These are phyloP conservation scores for Coniella lustricola DNA, from an alignment of 2,329 filamentous ascomycete genomes.

Conservation along the genomic window DNA sequence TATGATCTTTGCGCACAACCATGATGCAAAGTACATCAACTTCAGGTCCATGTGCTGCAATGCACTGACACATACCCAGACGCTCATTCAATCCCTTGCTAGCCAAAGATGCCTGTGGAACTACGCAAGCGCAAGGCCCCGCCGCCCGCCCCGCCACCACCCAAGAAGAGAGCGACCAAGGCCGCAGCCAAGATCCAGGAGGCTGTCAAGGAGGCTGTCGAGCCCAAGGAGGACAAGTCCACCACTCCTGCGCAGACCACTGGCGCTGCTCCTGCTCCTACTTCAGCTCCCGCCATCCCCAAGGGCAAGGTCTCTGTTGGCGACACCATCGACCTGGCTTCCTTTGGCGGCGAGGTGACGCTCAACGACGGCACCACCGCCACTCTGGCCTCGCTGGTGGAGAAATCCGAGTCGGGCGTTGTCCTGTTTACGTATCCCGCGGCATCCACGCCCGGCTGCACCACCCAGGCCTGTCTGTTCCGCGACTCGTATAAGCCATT, in stretches of 20 bases:
- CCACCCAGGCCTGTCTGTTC: slow-evolving; percentile 88
- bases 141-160: slow-evolving; percentile 36
- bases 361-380: slow-evolving; percentile 78
- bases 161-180: slow-evolving; percentile 38
- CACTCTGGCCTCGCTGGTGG: slow-evolving; percentile 71
- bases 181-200: slow-evolving; percentile 30
- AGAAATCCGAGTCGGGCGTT: slow-evolving; percentile 76
- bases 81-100: background rate
- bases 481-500: slow-evolving; percentile 75
- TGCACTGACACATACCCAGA: no score
- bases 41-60: no score
- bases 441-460: slow-evolving; percentile 91
- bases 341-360: slow-evolving; percentile 66
- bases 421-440: slow-evolving; percentile 94
- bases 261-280: slow-evolving; percentile 18
- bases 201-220: slow-evolving; percentile 18
- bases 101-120: slow-evolving; percentile 44
- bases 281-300: slow-evolving; percentile 28
- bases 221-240: no score
- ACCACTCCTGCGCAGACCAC: slow-evolving; percentile 7
- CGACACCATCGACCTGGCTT: slow-evolving; percentile 48
- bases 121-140: slow-evolving; percentile 57
- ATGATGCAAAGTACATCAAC: background rate
- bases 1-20: no score
- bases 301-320: slow-evolving; percentile 43